phyloP scores from a whole-genome alignment of 192 early-diverging fungal species.

The Phlyctochytrium planicorne region DNA sequence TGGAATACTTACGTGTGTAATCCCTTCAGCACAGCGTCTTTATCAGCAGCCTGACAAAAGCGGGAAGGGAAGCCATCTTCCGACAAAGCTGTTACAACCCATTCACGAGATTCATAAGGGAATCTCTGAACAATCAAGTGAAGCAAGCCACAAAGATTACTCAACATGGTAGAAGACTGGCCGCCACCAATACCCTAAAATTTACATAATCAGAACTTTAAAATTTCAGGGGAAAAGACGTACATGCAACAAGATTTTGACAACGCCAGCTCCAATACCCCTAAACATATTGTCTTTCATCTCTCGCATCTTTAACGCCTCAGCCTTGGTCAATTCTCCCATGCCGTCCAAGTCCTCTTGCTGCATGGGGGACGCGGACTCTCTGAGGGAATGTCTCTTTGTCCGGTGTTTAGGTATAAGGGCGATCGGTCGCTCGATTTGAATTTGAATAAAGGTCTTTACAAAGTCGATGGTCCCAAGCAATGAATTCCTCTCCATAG shows the following conservation, averaged over 20 bases:
- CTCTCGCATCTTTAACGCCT: not conserved
- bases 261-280: not conserved
- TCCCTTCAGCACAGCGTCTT: conserved; percentile 29
- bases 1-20: conserved; percentile 18
- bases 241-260: not conserved
- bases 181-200: conserved; percentile 8
- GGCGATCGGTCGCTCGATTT: too few species aligned
- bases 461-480: too few species aligned
- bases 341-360: too few species aligned
- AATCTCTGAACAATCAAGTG: conserved; percentile 17
- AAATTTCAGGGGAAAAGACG: not conserved
- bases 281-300: not conserved
- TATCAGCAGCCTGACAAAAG: conserved; percentile 17
- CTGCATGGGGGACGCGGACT: too few species aligned
- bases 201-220: too few species aligned
- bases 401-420: too few species aligned
- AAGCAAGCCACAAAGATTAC: conserved; percentile 14
- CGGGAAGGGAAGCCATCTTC: conserved; percentile 23
- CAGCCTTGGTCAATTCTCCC: not conserved
- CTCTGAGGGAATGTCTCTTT: too few species aligned
- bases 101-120: conserved; percentile 14
- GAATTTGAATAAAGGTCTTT: too few species aligned
- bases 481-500: too few species aligned
- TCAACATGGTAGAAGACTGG: conserved; percentile 20
- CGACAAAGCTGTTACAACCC: conserved; percentile 14